Conservation (phyloP, 768 basidiomycete species). For the Serendipita indica region DNA sequence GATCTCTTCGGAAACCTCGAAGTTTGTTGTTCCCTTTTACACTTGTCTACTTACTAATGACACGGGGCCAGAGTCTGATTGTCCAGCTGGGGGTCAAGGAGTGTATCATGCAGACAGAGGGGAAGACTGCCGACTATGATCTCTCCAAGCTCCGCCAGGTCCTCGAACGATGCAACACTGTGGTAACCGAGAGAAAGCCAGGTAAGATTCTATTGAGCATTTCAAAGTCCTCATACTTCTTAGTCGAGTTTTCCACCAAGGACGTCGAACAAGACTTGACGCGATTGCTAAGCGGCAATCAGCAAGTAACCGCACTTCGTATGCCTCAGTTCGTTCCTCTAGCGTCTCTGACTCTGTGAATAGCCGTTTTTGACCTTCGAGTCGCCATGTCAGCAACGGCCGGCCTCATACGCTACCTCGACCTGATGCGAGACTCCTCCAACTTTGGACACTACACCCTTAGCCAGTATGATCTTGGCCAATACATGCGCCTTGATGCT, state of each 20-base stretch:
- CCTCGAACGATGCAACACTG: slow-evolving; percentile 78
- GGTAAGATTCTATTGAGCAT: slow-evolving; percentile 32
- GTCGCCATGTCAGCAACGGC: slow-evolving; percentile 60
- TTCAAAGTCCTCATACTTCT: background rate
- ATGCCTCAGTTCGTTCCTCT: slow-evolving; percentile 30
- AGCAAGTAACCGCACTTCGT: slow-evolving; percentile 28
- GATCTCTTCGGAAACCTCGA: slow-evolving; percentile 93
- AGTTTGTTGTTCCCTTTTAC: slow-evolving; percentile 29
- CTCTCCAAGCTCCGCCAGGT: slow-evolving; percentile 73
- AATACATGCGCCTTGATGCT: slow-evolving; percentile 92
- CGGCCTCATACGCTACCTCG: slow-evolving; percentile 70
- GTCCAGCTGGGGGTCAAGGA: slow-evolving; percentile 98
- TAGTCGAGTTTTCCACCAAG: slow-evolving; percentile 74
- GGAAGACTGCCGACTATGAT: slow-evolving; percentile 73
- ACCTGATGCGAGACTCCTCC: slow-evolving; percentile 57
- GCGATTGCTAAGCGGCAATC: slow-evolving; percentile 41
- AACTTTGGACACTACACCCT: slow-evolving; percentile 73
- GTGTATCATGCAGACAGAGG: slow-evolving; percentile 62
- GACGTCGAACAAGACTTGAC: slow-evolving; percentile 69
- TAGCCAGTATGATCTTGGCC: slow-evolving; percentile 76
- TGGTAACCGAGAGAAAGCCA: slow-evolving; percentile 78
- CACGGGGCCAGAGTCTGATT: slow-evolving; percentile 52
- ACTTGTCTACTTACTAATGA: background rate
- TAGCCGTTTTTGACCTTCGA: slow-evolving; percentile 65
- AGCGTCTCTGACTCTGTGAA: slow-evolving; percentile 11